Evolutionary conservation across 768 basidiomycete genomes (phyloP), one percentile per base, ranked within the genome.

Genomic region (Galerina sulciceps): DNA sequence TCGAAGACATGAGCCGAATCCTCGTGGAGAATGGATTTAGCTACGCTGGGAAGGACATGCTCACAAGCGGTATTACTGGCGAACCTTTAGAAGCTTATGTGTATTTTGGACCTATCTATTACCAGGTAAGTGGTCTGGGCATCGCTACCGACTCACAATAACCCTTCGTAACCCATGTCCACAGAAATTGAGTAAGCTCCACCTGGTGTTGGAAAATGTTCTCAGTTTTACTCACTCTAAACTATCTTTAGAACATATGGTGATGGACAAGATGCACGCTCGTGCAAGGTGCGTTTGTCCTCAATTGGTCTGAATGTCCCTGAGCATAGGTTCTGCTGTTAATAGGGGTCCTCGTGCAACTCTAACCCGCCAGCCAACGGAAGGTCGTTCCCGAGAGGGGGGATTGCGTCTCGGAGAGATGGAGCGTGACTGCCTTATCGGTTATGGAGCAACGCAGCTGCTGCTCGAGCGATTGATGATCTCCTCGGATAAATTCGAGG

Each of bases 231-330:
- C 34, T 37, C 20, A 47, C 22, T 22, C 17, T 31, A 45, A 18
- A 52, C 46, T 43, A 50, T 58, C 37, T 58, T 40, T 64, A 91
- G 88, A 96, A 79, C 96, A 96, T 78, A 99, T 99, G 96, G 96
- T 99, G 50, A 91, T 98, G 89, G 97, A 99, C 82, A 99, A 99
- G 81, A 99, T 99, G 97, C 97, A 99, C 67, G 97, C 97, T 64
- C 89, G 97, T 57, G 95, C 97, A 50, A 90, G 94, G 93, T 89
- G 72, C 66, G 81, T 67, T 50, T 60, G 40, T 46, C 45, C 44
- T 55, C 51, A 37, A 51, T 50, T 35, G 13, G 10, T 35, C 11
- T 23, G 14, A 14, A 20, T 37, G n/a, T 53, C 36, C 34, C 35
- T 48, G 46, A 54, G 50, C 18, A 55, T 15, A 38, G 23, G 18